Conservation (phyloP, 2,329 filamentous ascomycete genomes). For the Coleophoma eucalyptorum region DNA sequence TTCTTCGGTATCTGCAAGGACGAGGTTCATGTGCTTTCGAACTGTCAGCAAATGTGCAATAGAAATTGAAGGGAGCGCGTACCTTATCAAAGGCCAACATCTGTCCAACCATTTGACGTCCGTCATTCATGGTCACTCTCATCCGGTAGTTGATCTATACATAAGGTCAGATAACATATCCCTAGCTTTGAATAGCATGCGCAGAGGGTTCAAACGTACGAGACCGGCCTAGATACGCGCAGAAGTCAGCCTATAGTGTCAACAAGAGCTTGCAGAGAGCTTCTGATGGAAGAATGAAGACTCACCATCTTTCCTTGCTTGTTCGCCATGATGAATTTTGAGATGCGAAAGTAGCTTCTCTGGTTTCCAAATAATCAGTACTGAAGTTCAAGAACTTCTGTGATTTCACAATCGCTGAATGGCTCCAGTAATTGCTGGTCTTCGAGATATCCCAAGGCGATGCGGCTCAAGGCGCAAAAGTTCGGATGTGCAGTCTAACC, state of each 20-base stretch:
- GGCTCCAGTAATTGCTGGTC: not conserved
- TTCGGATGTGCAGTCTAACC: not conserved
- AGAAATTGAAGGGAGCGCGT: conserved; percentile 9
- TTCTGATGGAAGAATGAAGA: conserved; percentile 31
- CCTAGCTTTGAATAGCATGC: conserved; percentile 2
- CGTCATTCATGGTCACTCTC: conserved; percentile 93
- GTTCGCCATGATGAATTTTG: conserved; percentile 64
- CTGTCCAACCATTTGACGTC: conserved; percentile 93
- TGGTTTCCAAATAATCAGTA: conserved; percentile 28
- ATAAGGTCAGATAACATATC: conserved; percentile 4
- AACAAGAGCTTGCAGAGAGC: conserved; percentile 41
- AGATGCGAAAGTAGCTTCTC: conserved; percentile 35
- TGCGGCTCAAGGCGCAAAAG: not conserved
- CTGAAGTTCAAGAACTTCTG: conserved; percentile 28
- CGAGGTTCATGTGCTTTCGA: conserved; percentile 92
- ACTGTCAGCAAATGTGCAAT: conserved; percentile 7
- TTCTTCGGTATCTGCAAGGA: conserved; percentile 97
- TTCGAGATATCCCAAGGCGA: not conserved
- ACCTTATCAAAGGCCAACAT: conserved; percentile 99
- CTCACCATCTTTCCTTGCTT: conserved; percentile 99
- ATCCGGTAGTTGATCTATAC: conserved; percentile 97
- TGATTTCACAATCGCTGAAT: conserved; percentile 14
- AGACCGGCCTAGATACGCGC: conserved; percentile 60
- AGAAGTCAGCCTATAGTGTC: conserved; percentile 57
- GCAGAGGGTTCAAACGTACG: conserved; percentile 47